Conservation (phyloP, 495 filamentous ascomycete genomes). For the Apodospora peruviana region DNA sequence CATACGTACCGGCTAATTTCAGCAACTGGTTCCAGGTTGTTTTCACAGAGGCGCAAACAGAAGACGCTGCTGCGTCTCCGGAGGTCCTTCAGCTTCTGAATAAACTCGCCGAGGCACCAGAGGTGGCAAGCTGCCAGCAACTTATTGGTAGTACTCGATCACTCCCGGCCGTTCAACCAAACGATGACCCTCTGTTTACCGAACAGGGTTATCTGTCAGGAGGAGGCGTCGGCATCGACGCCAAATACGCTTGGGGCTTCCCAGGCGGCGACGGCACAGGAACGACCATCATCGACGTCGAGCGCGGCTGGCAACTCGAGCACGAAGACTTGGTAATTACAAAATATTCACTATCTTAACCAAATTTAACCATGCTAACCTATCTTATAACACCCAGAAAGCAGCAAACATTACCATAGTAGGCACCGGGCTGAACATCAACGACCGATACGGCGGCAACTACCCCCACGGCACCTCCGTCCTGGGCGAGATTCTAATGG, state of each 20-base stretch:
- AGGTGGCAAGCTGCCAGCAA: not conserved
- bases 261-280: conserved; percentile 10
- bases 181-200: not conserved
- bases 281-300: not conserved
- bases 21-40: not conserved
- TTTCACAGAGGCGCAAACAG: not conserved
- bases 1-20: not conserved
- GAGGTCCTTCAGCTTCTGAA: not conserved
- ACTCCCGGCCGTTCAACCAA: not conserved
- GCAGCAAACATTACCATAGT: not conserved
- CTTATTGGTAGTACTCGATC: not conserved
- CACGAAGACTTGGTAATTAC: not conserved
- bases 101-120: not conserved
- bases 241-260: conserved; percentile 12
- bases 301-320: not conserved
- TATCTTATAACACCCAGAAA: not conserved
- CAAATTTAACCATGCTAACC: not conserved
- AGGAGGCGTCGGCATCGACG: conserved; percentile 16
- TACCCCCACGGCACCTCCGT: conserved; percentile 15
- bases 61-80: not conserved
- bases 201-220: conserved; percentile 14
- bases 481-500: conserved; percentile 19
- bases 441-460: not conserved
- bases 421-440: not conserved
- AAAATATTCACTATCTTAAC: not conserved